phyloP scores from a whole-genome alignment of 495 filamentous ascomycete species.

The Aspergillus avenaceus region DNA sequence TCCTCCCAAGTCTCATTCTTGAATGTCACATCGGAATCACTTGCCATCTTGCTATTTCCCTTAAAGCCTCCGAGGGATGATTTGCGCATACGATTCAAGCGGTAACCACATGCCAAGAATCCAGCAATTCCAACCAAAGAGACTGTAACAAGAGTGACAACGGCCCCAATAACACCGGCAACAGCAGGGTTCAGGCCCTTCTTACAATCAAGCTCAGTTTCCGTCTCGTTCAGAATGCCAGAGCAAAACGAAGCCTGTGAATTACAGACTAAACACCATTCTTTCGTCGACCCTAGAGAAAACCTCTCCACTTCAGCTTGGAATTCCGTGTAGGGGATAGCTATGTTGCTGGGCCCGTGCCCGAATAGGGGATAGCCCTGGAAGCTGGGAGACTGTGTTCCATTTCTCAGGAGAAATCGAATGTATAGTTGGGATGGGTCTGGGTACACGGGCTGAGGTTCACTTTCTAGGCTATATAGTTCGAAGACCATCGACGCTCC shows the following conservation, averaged over 20 bases:
- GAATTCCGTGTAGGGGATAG: constrained; percentile 63
- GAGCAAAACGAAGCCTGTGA: constrained; percentile 58
- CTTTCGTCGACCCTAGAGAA: constrained; percentile 50
- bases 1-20: constrained; percentile 23
- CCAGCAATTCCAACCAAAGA: constrained; percentile 21
- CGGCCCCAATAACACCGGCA: constrained; percentile 52
- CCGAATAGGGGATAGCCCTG: constrained; percentile 65
- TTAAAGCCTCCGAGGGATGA: constrained; percentile 44
- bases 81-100: constrained; percentile 22
- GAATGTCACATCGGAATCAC: constrained; percentile 46
- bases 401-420: constrained; percentile 75
- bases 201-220: constrained; percentile 4
- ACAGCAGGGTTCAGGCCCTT: constrained; percentile 36
- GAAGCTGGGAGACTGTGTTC: constrained; percentile 53
- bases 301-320: constrained; percentile 53
- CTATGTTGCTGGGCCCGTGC: constrained; percentile 40
- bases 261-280: constrained; percentile 72
- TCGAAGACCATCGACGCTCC: constrained; percentile 70
- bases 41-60: constrained; percentile 43
- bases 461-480: constrained; percentile 60
- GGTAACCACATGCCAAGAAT: constrained; percentile 40
- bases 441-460: constrained; percentile 43
- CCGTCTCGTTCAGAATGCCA: constrained; percentile 17
- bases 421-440: constrained; percentile 57
- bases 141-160: constrained; percentile 35